Conservation (phyloP, 2,329 filamentous ascomycete genomes). For the Colletotrichum filicis region DNA sequence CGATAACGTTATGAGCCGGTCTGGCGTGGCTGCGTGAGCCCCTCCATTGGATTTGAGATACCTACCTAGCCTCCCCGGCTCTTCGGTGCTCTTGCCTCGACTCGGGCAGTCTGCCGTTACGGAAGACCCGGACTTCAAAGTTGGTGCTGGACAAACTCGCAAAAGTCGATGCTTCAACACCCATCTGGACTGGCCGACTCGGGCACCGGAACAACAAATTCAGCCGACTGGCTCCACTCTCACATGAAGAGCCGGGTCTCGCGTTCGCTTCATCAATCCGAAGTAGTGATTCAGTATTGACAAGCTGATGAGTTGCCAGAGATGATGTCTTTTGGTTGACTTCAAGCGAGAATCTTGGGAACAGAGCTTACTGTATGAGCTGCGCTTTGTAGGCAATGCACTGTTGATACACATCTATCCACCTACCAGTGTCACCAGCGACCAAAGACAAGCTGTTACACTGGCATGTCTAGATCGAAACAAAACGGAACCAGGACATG, state of each 20-base stretch:
- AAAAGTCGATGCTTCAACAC: background rate
- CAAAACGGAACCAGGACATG: background rate
- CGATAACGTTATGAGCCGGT: background rate
- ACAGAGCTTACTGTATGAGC: background rate
- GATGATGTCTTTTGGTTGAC: background rate
- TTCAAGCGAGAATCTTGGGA: background rate
- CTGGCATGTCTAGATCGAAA: background rate
- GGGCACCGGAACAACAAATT: conserved; percentile 29
- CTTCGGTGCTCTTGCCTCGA: conserved; percentile 5
- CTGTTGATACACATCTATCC: background rate
- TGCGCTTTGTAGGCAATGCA: background rate
- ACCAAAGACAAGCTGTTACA: background rate
- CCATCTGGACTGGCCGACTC: conserved; percentile 4
- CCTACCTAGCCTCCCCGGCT: background rate
- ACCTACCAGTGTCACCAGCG: background rate
- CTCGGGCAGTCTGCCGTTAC: conserved; percentile 8
- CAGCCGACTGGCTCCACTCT: conserved; percentile 23
- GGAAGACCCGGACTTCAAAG: conserved; percentile 14
- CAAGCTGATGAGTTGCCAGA: background rate
- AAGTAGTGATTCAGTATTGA: background rate
- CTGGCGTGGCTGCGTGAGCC: too few species aligned
- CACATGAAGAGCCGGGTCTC: conserved; percentile 10
- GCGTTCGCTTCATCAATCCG: background rate
- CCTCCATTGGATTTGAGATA: background rate
- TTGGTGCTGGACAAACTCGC: background rate